These are phyloP conservation scores for Scytalidium lignicola DNA, from an alignment of 2,329 filamentous ascomycete species.

Conservation along the genomic window DNA sequence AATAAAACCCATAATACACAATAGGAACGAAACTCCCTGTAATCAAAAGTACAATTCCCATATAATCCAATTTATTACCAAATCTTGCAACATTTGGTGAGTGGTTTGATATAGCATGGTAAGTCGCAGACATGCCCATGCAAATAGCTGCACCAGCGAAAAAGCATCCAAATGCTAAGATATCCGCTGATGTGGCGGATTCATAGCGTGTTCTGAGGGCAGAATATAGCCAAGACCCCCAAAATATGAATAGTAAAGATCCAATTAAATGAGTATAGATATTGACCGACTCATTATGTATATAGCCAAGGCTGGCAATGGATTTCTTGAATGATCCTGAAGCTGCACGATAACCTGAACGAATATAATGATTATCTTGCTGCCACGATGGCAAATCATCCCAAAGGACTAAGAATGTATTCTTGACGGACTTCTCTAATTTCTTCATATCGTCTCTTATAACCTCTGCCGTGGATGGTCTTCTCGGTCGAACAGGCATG, in stretches of 20 bases:
- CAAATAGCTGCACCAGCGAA: constrained; percentile 69
- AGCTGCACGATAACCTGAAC: constrained; percentile 57
- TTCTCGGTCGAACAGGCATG: constrained; percentile 24
- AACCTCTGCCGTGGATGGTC: constrained; percentile 16
- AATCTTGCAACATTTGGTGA: constrained; percentile 70
- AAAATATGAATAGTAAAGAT: constrained; percentile 50
- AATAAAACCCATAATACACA: constrained; percentile 82
- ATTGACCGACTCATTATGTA: constrained; percentile 63
- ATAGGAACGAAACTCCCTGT: constrained; percentile 87
- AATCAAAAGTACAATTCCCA: constrained; percentile 88
- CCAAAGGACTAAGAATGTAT: constrained; percentile 40
- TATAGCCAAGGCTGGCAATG: constrained; percentile 51
- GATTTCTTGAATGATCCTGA: constrained; percentile 57
- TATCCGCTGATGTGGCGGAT: constrained; percentile 55
- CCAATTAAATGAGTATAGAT: constrained; percentile 69
- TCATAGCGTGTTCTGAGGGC: constrained; percentile 61
- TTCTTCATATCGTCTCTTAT: constrained; percentile 17
- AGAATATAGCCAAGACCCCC: constrained; percentile 48
- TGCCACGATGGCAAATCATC: constrained; percentile 48
- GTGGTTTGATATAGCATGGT: constrained; percentile 82
- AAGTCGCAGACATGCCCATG: constrained; percentile 77
- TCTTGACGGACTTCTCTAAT: constrained; percentile 29
- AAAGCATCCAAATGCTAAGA: constrained; percentile 73
- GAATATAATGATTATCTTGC: constrained; percentile 66
- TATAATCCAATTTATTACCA: constrained; percentile 92